Percentiles rank a stretch among this genome's conserved stretches.
These are phyloP conservation scores for Fusarium napiforme DNA, from an alignment of 2,329 filamentous ascomycete species.

Conservation along the genomic window DNA sequence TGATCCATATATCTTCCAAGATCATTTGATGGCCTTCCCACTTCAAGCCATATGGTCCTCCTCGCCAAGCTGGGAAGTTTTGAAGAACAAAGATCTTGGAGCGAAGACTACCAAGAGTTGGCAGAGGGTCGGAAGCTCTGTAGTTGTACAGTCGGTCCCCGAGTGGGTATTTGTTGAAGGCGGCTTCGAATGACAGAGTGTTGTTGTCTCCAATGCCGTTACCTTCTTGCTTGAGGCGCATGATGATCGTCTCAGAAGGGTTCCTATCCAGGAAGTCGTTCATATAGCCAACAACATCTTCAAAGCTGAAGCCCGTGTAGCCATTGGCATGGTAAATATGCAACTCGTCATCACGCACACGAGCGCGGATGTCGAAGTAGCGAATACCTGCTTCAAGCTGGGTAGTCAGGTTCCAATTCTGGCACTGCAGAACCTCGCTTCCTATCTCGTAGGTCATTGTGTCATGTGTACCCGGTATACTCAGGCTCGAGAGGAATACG, in stretches of 20 bases:
- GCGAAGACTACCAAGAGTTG: conserved; percentile 58
- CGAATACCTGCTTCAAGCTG: conserved; percentile 61
- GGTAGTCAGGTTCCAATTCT: conserved; percentile 57
- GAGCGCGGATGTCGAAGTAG: conserved; percentile 61
- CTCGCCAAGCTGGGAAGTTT: conserved; percentile 52
- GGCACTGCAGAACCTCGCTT: conserved; percentile 55
- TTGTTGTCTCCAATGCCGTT: conserved; percentile 49
- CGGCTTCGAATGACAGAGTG: conserved; percentile 56
- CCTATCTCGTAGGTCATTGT: conserved; percentile 60
- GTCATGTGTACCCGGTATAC: conserved; percentile 65
- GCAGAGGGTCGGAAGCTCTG: conserved; percentile 49
- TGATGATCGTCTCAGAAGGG: conserved; percentile 59
- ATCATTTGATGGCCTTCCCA: conserved; percentile 59
- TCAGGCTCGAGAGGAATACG: conserved; percentile 55
- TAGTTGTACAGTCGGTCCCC: conserved; percentile 52
- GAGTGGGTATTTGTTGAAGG: conserved; percentile 56
- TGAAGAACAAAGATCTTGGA: conserved; percentile 60
- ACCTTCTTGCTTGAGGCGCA: conserved; percentile 63
- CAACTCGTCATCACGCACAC: conserved; percentile 56
- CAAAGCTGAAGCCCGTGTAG: conserved; percentile 58
- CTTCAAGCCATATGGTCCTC: conserved; percentile 54
- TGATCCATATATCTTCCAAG: conserved; percentile 60
- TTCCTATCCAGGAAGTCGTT: conserved; percentile 58
- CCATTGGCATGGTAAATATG: conserved; percentile 60
- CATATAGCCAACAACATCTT: conserved; percentile 56